Conservation (phyloP, 1,284 basidiomycete genomes). For the Cerrena zonata region DNA sequence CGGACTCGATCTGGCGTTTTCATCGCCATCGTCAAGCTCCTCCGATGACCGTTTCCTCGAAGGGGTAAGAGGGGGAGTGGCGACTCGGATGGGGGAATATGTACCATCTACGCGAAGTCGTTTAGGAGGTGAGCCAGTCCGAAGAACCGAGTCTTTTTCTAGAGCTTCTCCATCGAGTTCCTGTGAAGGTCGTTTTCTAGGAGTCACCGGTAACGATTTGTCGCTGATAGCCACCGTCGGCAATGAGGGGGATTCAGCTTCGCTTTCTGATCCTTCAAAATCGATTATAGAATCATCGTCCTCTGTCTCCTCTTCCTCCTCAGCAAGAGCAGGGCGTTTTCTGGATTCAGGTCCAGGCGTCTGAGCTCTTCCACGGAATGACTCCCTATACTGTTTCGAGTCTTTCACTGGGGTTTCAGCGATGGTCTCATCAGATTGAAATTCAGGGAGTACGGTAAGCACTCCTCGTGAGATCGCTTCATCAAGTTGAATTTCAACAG, state of each 20-base stretch:
- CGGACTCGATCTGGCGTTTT: slow-evolving; percentile 14
- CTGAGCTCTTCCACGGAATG: not conserved
- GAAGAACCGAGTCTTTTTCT: slow-evolving; percentile 6
- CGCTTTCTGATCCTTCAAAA: slow-evolving; percentile 15
- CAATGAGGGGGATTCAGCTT: slow-evolving; percentile 13
- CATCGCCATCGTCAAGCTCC: slow-evolving; percentile 25
- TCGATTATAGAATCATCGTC: slow-evolving; percentile 19
- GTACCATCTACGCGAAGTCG: slow-evolving; percentile 24
- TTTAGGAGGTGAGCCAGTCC: slow-evolving; percentile 28
- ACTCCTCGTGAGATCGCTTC: slow-evolving; percentile 1
- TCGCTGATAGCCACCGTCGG: not conserved
- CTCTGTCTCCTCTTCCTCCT: slow-evolving; percentile 20
- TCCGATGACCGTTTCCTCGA: slow-evolving; percentile 28
- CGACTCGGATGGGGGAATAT: slow-evolving; percentile 16
- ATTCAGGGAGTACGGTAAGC: not conserved
- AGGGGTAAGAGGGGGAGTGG: slow-evolving; percentile 8
- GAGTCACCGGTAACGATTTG: not conserved
- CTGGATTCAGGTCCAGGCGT: not conserved
- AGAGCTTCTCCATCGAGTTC: slow-evolving; percentile 18
- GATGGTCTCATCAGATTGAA: not conserved
- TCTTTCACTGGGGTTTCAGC: not conserved
- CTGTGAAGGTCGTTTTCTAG: slow-evolving; percentile 16
- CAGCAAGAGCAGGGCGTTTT: slow-evolving; percentile 5
- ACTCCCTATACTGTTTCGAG: not conserved
- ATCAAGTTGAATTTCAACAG: slow-evolving; percentile 15